A percentile compares a stretch with the other conserved stretches of the same genome.
These are phyloP conservation scores for Hemisphaericaspora subhashii DNA, from an alignment of 1,139 yeast genomes.

Conservation along the genomic window DNA sequence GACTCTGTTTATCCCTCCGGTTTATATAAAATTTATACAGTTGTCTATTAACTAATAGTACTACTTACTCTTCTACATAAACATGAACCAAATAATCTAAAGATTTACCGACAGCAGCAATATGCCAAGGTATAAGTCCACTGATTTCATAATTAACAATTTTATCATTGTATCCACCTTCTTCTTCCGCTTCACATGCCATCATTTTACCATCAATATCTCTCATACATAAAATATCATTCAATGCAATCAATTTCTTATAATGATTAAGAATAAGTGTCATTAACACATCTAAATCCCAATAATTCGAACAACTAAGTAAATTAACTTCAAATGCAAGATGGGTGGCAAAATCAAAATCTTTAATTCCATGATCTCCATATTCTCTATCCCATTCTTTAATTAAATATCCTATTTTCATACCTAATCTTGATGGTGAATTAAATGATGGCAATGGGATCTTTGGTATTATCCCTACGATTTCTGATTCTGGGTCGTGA, in stretches of 20 bases:
- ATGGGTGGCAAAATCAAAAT: conserved; percentile 16
- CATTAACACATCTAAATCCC: conserved; percentile 58
- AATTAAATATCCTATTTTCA: conserved; percentile 69
- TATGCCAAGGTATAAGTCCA: conserved; percentile 74
- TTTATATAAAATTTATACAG: no score
- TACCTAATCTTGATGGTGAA: conserved; percentile 69
- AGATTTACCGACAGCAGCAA: conserved; percentile 70
- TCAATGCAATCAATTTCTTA: conserved; percentile 59
- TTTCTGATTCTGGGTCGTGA: conserved; percentile 53
- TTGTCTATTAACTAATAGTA: no score
- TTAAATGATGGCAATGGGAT: conserved; percentile 64
- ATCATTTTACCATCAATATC: conserved; percentile 22
- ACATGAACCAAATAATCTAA: conserved; percentile 49
- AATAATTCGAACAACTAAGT: conserved; percentile 66
- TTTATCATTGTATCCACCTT: conserved; percentile 10
- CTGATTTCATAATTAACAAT: conserved; percentile 22
- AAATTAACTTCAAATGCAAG: conserved; percentile 60
- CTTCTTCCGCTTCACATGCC: conserved; percentile 5
- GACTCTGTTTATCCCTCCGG: neutral
- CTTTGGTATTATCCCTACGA: conserved; percentile 64
- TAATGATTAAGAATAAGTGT: conserved; percentile 64
- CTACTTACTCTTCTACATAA: conserved; percentile 33
- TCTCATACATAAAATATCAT: conserved; percentile 38
- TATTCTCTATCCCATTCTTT: conserved; percentile 25
- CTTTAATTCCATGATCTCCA: no score